phyloP scores from a whole-genome alignment of 106 monocot genomes.

The Dioscorea alata region DNA sequence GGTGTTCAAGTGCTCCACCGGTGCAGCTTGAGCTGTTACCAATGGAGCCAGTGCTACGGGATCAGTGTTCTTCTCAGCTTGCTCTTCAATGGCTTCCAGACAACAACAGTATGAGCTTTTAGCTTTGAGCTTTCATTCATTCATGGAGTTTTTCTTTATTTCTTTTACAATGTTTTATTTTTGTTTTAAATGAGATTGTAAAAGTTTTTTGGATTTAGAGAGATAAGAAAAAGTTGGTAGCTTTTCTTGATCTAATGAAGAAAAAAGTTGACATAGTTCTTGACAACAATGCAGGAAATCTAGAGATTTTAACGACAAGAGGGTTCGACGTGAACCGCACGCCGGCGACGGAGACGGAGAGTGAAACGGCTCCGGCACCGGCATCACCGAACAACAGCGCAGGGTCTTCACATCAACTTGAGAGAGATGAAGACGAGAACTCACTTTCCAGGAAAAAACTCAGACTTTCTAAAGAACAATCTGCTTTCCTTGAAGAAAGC shows the following conservation, averaged over 20 bases:
- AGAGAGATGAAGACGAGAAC: constrained; percentile 70
- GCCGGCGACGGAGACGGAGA: constrained; percentile 26
- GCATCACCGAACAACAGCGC: constrained; percentile 41
- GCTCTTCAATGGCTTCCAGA: constrained; percentile 16
- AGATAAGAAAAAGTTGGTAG: neutral
- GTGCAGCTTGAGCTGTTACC: constrained; percentile 33
- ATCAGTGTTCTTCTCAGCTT: neutral
- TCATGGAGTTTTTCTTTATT: neutral
- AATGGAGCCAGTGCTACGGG: neutral
- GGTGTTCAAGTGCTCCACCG: constrained; percentile 14
- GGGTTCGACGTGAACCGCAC: constrained; percentile 56
- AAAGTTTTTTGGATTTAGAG: neutral
- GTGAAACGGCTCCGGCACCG: constrained; percentile 9
- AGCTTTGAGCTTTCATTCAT: neutral
- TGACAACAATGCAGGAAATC: constrained; percentile 17
- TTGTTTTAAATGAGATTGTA: neutral
- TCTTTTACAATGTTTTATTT: too few relatives aligned
- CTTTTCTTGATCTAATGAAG: neutral
- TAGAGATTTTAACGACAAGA: constrained; percentile 18
- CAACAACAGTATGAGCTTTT: constrained; percentile 15
- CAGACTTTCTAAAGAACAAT: constrained; percentile 81
- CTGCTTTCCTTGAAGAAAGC: constrained; percentile 70
- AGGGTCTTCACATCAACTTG: constrained; percentile 37
- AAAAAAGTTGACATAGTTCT: neutral
- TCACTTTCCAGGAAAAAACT: constrained; percentile 63